A percentile compares a stretch with the other conserved stretches of the same genome.
These are phyloP conservation scores for Fusarium scirpi DNA, from an alignment of 2,329 filamentous ascomycete genomes.

Conservation along the genomic window DNA sequence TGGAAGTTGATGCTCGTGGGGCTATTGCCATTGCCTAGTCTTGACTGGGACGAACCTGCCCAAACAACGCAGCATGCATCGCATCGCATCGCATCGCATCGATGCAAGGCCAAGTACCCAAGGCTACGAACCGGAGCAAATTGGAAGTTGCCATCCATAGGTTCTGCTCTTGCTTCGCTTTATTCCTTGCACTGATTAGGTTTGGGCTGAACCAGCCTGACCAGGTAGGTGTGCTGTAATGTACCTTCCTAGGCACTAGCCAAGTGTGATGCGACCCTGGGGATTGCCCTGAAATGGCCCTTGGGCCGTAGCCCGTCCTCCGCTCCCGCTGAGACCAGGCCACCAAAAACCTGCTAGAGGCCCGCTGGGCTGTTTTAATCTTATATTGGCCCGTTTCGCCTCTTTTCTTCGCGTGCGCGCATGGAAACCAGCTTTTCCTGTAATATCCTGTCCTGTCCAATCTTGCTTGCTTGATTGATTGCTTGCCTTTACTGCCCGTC, in stretches of 20 bases:
- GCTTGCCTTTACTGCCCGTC: constrained; percentile 12
- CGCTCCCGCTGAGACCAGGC: constrained; percentile 39
- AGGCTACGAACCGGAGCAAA: constrained; percentile 19
- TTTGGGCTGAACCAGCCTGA: constrained; percentile 1
- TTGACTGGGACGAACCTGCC: neutral
- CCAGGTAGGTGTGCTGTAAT: neutral
- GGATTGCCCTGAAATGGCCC: constrained; percentile 13
- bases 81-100: neutral
- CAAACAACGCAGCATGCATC: constrained; percentile 24
- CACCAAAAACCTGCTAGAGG: constrained; percentile 39
- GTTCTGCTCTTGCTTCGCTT: constrained; percentile 15
- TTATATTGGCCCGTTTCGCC: constrained; percentile 43
- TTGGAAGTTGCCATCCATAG: constrained; percentile 29
- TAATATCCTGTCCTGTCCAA: constrained; percentile 13
- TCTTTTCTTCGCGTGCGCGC: constrained; percentile 24
- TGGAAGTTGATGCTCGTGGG: constrained; percentile 24
- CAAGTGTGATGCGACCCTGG: constrained; percentile 28
- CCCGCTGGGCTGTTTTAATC: constrained; percentile 24
- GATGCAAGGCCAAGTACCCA: constrained; percentile 5
- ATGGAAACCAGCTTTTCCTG: constrained; percentile 34
- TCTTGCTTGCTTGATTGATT: constrained; percentile 2
- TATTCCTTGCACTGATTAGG: constrained; percentile 18
- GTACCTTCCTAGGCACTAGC: neutral
- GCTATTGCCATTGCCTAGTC: neutral
- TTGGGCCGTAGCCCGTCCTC: constrained; percentile 17